A percentile compares a stretch with the other conserved stretches of the same genome.
Evolutionary conservation across 768 basidiomycete species (phyloP).

Genomic region (Suillus sp.): DNA sequence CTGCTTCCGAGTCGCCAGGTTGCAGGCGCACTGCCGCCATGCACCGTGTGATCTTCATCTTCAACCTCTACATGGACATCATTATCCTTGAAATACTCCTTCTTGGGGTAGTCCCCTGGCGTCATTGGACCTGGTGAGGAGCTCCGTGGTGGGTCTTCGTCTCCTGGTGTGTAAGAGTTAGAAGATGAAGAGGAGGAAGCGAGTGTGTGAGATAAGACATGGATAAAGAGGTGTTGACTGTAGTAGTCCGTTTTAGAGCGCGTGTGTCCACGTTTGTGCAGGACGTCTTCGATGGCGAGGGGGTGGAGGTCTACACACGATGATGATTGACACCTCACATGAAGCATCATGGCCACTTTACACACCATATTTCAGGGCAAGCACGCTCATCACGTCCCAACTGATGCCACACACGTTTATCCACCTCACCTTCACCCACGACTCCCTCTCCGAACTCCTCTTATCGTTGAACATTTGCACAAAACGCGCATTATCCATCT

Average conservation of each 20-base stretch:
- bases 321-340: constrained; percentile 14
- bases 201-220: constrained; percentile 66
- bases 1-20: constrained; percentile 13
- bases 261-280: constrained; percentile 53
- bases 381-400: constrained; percentile 73
- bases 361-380: constrained; percentile 66
- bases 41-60: constrained; percentile 7
- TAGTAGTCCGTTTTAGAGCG: constrained; percentile 77
- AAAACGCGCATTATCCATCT: constrained; percentile 64
- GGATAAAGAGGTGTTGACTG: constrained; percentile 67
- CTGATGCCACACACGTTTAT: constrained; percentile 68
- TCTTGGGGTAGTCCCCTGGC: constrained; percentile 11
- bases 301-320: constrained; percentile 59
- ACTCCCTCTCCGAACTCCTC: constrained; percentile 47
- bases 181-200: constrained; percentile 15
- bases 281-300: constrained; percentile 69
- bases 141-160: constrained; percentile 27
- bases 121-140: constrained; percentile 32
- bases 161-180: constrained; percentile 17
- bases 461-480: constrained; percentile 52
- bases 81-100: constrained; percentile 4
- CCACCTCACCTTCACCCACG: constrained; percentile 74
- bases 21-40: constrained; percentile 13
- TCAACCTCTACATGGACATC: neutral
- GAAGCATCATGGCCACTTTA: constrained; percentile 26